phyloP scores from a whole-genome alignment of 768 basidiomycete species.

The Tylopilus sp. region DNA sequence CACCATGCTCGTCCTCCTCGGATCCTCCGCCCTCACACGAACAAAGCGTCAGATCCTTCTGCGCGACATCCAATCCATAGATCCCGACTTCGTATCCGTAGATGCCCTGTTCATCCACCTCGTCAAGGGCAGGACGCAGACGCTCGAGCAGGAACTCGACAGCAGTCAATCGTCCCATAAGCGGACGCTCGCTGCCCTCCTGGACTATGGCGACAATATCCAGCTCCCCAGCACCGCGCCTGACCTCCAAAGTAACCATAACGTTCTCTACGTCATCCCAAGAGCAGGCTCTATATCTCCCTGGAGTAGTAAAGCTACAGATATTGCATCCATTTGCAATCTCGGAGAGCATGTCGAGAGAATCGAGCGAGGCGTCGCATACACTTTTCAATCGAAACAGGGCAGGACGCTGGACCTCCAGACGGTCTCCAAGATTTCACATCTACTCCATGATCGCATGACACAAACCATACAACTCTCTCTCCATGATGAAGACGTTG shows the following conservation, averaged over 20 bases:
- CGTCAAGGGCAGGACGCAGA: conserved; percentile 55
- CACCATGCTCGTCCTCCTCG: conserved; percentile 75
- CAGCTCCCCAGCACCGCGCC: conserved; percentile 43
- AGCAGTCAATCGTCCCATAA: conserved; percentile 43
- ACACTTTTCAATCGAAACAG: conserved; percentile 52
- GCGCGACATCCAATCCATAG: conserved; percentile 48
- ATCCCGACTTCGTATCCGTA: conserved; percentile 57
- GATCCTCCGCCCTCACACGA: conserved; percentile 70
- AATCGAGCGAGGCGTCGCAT: conserved; percentile 81
- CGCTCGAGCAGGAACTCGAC: conserved; percentile 46
- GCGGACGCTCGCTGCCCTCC: conserved; percentile 60
- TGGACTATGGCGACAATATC: conserved; percentile 83
- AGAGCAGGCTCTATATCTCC: conserved; percentile 91
- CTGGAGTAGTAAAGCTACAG: conserved; percentile 99
- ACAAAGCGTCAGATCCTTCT: conserved; percentile 71
- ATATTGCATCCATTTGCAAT: conserved; percentile 86
- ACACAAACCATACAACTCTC: conserved; percentile 72
- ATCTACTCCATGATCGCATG: conserved; percentile 93
- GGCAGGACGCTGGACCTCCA: conserved; percentile 40
- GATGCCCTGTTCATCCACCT: conserved; percentile 88
- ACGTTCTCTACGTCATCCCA: conserved; percentile 73
- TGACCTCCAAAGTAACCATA: conserved; percentile 31
- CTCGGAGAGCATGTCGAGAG: conserved; percentile 70
- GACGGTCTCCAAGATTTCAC: conserved; percentile 53
- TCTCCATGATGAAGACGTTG: conserved; percentile 51